Evolutionary conservation across 2,329 filamentous ascomycete species (phyloP), one percentile per base, ranked within the genome.

Genomic region (Lachnellula hyalina): DNA sequence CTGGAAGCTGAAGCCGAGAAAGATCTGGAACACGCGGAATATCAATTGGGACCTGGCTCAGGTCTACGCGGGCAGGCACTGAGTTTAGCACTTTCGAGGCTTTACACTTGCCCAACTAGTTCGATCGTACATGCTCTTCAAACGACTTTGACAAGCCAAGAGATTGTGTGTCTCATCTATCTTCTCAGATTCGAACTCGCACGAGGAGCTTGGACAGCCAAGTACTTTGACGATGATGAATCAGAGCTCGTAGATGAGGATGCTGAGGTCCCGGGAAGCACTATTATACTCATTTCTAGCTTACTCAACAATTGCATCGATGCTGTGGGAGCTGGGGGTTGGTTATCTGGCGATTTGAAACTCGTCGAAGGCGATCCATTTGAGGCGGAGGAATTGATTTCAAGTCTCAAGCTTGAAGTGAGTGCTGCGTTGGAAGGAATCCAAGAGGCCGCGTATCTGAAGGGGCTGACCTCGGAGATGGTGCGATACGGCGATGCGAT

Each of bases 231-330:
- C 63, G 71, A 74, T 11, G 77, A 79, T 15, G 70, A 75, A 50
- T 73, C 77, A 32, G 76, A 80, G 40, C 65, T 70, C 14, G 70
- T 74, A 23, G 71, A 73, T n/a, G 75, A 77, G 7, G 69, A 71
- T 11, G 68, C 74, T 14, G 73, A 76, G 3, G 81, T 83, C 0
- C 82, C 85, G 19, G 84, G 90, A 63, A 82, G 82, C 49, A 83
- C 85, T 50, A 86, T 92, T 61, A 77, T 82, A 15, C 80, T 89
- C 41, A 86, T 93, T 58, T 82, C 86, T 15, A 83, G 86, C 60
- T 75, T 93, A 4, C 77, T 92, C 32, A 84, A 84, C 59, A 83
- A 84, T 64, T 89, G 87, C 57, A 77, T 93, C 44, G 89, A 93
- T 70, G 84, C 89, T 0, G 80, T 93, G 15, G 88, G 87, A 2